A percentile compares a stretch with the other conserved stretches of the same genome.
phyloP scores from a whole-genome alignment of 164 flowering plant genomes.

The Stephania japonica region DNA sequence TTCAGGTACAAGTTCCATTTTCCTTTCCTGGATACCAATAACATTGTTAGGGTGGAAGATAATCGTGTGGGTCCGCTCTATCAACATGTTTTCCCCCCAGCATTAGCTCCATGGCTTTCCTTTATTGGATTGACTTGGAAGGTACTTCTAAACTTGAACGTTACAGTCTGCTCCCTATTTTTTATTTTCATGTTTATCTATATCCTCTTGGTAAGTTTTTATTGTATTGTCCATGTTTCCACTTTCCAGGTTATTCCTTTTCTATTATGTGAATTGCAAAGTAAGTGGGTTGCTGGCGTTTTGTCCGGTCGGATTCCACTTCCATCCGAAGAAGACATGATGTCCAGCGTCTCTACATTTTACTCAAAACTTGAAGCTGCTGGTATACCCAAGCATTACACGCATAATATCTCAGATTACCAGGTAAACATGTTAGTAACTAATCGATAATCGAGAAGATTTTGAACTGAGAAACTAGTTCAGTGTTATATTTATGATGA shows the following conservation, averaged over 20 bases:
- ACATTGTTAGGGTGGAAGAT: constrained; percentile 65
- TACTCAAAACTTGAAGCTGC: constrained; percentile 49
- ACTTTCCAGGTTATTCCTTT: constrained; percentile 79
- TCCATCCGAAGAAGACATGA: constrained; percentile 62
- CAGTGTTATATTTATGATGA: too few species aligned
- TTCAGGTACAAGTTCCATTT: constrained; percentile 77
- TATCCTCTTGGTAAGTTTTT: not conserved
- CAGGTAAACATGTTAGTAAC: constrained; percentile 35
- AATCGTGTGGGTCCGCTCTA: constrained; percentile 81
- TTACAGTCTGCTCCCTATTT: not conserved
- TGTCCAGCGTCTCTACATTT: constrained; percentile 45
- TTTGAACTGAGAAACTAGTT: too few species aligned
- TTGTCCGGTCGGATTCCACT: constrained; percentile 60
- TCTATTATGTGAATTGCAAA: constrained; percentile 62
- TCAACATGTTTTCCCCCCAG: constrained; percentile 79
- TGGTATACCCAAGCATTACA: constrained; percentile 63
- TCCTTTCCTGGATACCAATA: constrained; percentile 66
- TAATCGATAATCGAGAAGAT: too few species aligned
- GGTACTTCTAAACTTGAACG: constrained; percentile 27
- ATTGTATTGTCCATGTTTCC: constrained; percentile 2
- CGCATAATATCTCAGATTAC: constrained; percentile 42
- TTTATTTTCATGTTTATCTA: too few species aligned
- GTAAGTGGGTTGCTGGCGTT: constrained; percentile 80
- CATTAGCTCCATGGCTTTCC: constrained; percentile 73
- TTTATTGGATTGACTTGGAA: constrained; percentile 85